A percentile compares a stretch with the other conserved stretches of the same genome.
These are phyloP conservation scores for Hordeum marinum DNA, from an alignment of 176 grass and related monocot species.

Conservation along the genomic window DNA sequence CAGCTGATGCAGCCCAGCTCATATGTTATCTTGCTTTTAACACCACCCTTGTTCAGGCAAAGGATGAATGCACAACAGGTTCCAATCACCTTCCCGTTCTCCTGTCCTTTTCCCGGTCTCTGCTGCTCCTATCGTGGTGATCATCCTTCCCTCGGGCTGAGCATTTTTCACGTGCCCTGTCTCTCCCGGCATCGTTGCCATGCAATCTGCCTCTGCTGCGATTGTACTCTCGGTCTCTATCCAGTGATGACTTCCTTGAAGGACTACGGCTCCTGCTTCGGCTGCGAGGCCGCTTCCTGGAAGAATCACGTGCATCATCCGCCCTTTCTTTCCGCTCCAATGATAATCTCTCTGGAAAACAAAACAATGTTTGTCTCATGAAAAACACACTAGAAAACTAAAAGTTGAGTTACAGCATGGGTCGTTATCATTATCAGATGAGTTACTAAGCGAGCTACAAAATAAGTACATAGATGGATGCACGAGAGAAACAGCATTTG, in stretches of 20 bases:
- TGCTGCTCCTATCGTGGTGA: conserved; percentile 48
- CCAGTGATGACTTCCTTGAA: conserved; percentile 48
- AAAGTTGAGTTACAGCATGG: background rate
- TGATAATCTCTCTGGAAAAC: conserved; percentile 53
- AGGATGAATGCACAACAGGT: background rate
- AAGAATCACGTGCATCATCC: conserved; percentile 44
- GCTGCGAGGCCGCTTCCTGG: conserved; percentile 57
- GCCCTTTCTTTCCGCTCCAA: conserved; percentile 61
- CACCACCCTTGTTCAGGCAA: background rate
- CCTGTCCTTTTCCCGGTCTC: conserved; percentile 68
- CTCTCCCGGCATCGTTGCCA: conserved; percentile 46
- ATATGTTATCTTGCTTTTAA: background rate
- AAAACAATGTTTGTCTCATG: background rate
- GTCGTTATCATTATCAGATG: background rate
- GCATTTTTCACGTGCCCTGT: conserved; percentile 60
- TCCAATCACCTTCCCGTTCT: conserved; percentile 50
- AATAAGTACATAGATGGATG: background rate
- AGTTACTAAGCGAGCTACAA: background rate
- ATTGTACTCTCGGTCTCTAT: conserved; percentile 59
- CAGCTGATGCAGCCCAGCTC: background rate
- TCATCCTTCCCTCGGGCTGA: conserved; percentile 64
- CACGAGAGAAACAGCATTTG: conserved; percentile 18
- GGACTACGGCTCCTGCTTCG: conserved; percentile 75
- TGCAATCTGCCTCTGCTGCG: conserved; percentile 46
- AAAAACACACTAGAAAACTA: background rate